phyloP scores from a whole-genome alignment of 148 eudicot genomes.

The Spergularia marina region DNA sequence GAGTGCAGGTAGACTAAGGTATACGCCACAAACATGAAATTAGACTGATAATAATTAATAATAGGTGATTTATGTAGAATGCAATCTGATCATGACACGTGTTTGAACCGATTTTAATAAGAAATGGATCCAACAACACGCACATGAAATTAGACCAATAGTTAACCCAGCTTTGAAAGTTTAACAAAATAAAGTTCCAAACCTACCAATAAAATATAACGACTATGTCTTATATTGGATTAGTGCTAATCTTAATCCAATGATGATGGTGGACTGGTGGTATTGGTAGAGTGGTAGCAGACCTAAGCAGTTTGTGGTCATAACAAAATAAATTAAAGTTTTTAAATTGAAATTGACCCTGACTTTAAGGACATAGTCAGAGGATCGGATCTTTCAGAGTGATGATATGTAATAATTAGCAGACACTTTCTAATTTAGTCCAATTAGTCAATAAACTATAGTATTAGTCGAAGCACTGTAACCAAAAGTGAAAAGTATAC shows the following conservation, averaged over 20 bases:
- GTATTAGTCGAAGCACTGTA: background rate
- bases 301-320: slow-evolving; percentile 10
- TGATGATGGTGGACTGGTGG: slow-evolving; percentile 6
- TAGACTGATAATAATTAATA: too few species aligned
- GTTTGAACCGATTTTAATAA: too few species aligned
- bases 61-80: too few species aligned
- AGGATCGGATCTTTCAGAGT: slow-evolving; percentile 18
- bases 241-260: background rate
- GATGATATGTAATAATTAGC: slow-evolving; percentile 20
- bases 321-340: slow-evolving; percentile 9
- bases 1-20: background rate
- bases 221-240: too few species aligned
- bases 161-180: background rate
- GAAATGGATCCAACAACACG: too few species aligned
- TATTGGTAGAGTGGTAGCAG: background rate
- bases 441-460: slow-evolving; percentile 8
- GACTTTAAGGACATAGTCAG: slow-evolving; percentile 20
- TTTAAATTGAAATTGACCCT: slow-evolving; percentile 25
- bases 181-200: background rate
- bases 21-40: background rate
- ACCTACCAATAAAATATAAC: too few species aligned
- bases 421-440: slow-evolving; percentile 1
- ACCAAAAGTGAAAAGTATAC: background rate
- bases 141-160: background rate
- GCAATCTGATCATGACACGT: background rate